Conservation (phyloP, 129 eudicot species). For the Silybum marianum region DNA sequence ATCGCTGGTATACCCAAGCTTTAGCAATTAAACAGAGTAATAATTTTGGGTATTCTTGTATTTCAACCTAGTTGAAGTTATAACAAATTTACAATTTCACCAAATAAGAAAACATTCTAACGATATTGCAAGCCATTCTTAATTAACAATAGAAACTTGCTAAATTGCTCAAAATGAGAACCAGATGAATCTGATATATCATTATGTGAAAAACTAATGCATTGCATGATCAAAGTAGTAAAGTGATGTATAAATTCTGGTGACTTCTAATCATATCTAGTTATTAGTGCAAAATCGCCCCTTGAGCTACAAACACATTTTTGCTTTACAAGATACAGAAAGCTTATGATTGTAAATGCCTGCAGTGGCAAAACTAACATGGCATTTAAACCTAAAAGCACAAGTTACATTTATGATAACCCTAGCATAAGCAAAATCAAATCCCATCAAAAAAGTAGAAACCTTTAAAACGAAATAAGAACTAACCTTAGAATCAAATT, state of each 20-base stretch:
- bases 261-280: constrained; percentile 6
- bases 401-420: constrained; percentile 17
- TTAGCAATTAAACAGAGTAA: not conserved
- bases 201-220: not conserved
- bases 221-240: constrained; percentile 19
- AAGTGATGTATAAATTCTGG: constrained; percentile 9
- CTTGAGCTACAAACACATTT: not conserved
- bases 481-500: constrained; percentile 5
- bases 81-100: not conserved
- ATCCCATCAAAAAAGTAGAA: not conserved
- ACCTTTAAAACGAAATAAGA: constrained; percentile 16
- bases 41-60: not conserved
- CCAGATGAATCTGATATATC: not conserved
- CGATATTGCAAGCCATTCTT: not conserved
- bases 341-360: not conserved
- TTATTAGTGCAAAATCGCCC: constrained; percentile 21
- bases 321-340: not conserved
- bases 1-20: not conserved
- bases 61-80: not conserved
- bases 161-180: constrained; percentile 5
- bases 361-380: not conserved
- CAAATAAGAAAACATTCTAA: not conserved
- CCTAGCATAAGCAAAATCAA: constrained; percentile 13
- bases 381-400: constrained; percentile 12
- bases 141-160: not conserved